These are phyloP conservation scores for Favolaschia claudopus DNA, from an alignment of 768 basidiomycete genomes.

Conservation along the genomic window DNA sequence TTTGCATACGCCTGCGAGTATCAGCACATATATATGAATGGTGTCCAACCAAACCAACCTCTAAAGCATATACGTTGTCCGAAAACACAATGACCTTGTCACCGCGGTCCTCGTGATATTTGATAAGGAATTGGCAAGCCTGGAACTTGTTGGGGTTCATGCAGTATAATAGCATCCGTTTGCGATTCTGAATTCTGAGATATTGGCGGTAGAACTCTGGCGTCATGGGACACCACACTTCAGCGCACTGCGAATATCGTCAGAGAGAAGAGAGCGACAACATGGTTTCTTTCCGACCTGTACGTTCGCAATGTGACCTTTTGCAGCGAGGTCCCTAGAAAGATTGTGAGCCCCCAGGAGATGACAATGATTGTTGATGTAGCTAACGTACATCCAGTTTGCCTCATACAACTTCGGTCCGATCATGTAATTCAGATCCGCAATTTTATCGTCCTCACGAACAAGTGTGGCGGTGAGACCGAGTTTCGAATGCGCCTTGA, in stretches of 20 bases:
- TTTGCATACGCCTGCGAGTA: constrained; percentile 85
- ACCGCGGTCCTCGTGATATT: constrained; percentile 96
- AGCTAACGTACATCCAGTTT: constrained; percentile 86
- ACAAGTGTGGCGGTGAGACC: constrained; percentile 98
- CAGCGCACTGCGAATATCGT: constrained; percentile 77
- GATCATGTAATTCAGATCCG: constrained; percentile 98
- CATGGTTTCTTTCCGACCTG: constrained; percentile 65
- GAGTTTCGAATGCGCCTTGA: constrained; percentile 98
- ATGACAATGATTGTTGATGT: constrained; percentile 12
- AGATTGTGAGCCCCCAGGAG: constrained; percentile 23
- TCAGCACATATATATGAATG: constrained; percentile 9
- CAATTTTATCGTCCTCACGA: constrained; percentile 98
- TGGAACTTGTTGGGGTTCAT: constrained; percentile 99
- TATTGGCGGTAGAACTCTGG: constrained; percentile 99
- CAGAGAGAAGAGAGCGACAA: not conserved
- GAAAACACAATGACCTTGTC: constrained; percentile 99
- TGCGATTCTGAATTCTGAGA: constrained; percentile 88
- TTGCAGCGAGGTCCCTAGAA: constrained; percentile 88
- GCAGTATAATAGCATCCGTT: constrained; percentile 96
- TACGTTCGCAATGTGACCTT: constrained; percentile 99
- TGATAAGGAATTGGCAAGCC: constrained; percentile 97
- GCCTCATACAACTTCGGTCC: constrained; percentile 99
- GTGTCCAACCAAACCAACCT: constrained; percentile 62
- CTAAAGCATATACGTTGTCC: constrained; percentile 96
- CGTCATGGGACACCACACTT: constrained; percentile 99